Base-by-base conservation (phyloP, 2,329 filamentous ascomycete species). In the Botrytis fragariae region DNA sequence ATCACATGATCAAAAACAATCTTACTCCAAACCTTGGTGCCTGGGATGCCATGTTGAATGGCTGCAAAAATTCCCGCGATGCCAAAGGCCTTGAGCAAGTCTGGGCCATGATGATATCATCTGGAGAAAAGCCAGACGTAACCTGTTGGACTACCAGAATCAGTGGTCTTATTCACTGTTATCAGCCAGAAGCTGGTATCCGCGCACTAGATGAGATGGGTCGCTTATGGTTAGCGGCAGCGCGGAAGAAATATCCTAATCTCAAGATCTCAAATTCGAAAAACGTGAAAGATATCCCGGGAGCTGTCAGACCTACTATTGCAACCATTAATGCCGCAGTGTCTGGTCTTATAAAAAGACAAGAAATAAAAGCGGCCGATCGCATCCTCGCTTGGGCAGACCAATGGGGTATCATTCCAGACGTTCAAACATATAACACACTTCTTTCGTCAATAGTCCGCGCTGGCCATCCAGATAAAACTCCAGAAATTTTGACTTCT, bases 11-110 rank as follows among this genome's bases (percentile, higher is more conserved):
- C 22, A 80, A 82, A 61, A 81, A 87, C 69, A 88, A 87, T 1
- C 79, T 91, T 44, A 81, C 83, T 72, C 91, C 92, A 22, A 90
- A 86, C 10, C 78, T 91, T 72, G 86, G 84, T 77, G 91, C 92
- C 0, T 96, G 92, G 88, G 91, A 90, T 57, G 84, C 88, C 61
- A 92, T 96, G 87, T 88, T 96, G 76, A 86, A 88, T 72, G 93
- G 93, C 1, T 93, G 90, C 82, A 88, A 87, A 79, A 85, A 84
- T 68, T 85, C 88, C 68, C 85, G 85, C 71, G 90, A 93, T 77
- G 76, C 85, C 0, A 80, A 84, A n/a, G 89, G 86, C 35, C 84
- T 95, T 74, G 87, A 91, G 72, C 85, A 85, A 1, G 86, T 94
- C 45, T 97, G 93, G 93, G 77, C 82, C 0, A 88, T 87, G 75